phyloP scores from a whole-genome alignment of 2,329 filamentous ascomycete species.

The Phialophora macrospora region DNA sequence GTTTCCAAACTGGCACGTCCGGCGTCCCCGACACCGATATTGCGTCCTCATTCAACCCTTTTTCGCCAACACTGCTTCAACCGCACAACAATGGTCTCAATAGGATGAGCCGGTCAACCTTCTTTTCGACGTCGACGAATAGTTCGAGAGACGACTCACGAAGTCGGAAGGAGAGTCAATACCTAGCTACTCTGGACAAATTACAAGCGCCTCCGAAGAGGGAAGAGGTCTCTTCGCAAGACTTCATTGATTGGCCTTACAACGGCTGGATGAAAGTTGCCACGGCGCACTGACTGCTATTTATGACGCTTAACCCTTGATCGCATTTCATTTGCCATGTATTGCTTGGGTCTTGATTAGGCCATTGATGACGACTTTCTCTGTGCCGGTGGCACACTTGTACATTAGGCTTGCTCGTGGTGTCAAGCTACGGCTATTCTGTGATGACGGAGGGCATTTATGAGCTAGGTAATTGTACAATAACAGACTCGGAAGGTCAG shows the following conservation, averaged over 20 bases:
- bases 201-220: constrained; percentile 30
- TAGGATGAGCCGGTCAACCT: constrained; percentile 30
- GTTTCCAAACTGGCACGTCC: constrained; percentile 31
- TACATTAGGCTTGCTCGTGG: constrained; percentile 15
- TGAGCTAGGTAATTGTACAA: constrained; percentile 10
- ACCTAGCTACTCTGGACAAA: constrained; percentile 33
- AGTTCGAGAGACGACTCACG: constrained; percentile 28
- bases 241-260: constrained; percentile 39
- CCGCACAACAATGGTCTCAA: constrained; percentile 10
- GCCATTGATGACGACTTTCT: constrained; percentile 3
- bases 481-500: neutral
- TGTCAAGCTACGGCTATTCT: neutral
- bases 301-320: neutral
- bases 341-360: constrained; percentile 5
- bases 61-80: constrained; percentile 20
- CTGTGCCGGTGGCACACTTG: constrained; percentile 6
- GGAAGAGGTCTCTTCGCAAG: constrained; percentile 38
- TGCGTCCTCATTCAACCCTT: constrained; percentile 14
- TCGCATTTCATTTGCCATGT: constrained; percentile 3
- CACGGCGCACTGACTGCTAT: constrained; percentile 26
- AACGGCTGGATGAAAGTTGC: constrained; percentile 35
- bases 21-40: constrained; percentile 26
- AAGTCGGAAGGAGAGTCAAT: constrained; percentile 26
- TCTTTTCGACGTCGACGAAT: constrained; percentile 32
- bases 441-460: constrained; percentile 14